These are phyloP conservation scores for Quercus robur DNA, from an alignment of 306 rosid species.

Conservation along the genomic window DNA sequence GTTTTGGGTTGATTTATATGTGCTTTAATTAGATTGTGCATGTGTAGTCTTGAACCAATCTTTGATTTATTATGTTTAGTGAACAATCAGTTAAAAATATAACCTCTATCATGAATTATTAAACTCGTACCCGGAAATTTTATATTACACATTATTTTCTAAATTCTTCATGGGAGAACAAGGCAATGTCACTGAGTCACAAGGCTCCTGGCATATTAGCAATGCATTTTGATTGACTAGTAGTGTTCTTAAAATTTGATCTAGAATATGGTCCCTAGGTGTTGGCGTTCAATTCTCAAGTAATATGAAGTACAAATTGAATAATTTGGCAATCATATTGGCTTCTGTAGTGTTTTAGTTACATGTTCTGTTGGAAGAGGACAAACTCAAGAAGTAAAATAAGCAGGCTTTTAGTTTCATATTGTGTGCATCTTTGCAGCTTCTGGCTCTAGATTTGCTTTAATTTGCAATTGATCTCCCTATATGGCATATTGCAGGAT, in stretches of 20 bases:
- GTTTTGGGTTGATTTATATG: neutral
- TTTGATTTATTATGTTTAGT: neutral
- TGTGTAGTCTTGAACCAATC: neutral
- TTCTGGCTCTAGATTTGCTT: neutral
- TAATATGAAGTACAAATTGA: neutral
- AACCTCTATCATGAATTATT: too few species aligned
- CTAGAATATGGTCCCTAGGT: neutral
- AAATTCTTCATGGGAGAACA: too few species aligned
- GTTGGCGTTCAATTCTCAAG: neutral
- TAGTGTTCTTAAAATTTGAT: neutral
- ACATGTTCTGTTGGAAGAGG: too few species aligned
- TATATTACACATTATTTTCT: too few species aligned
- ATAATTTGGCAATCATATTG: neutral
- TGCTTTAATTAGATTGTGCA: conserved; percentile 3
- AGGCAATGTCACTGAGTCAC: too few species aligned
- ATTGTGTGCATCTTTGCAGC: neutral
- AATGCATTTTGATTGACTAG: too few species aligned
- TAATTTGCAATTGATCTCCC: neutral
- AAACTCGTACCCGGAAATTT: too few species aligned
- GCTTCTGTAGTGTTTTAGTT: neutral
- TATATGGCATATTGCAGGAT: conserved; percentile 54
- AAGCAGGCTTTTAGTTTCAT: neutral
- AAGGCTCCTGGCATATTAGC: too few species aligned
- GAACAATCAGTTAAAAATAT: neutral
- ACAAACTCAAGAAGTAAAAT: neutral